A percentile compares a stretch with the other conserved stretches of the same genome.
phyloP scores from a whole-genome alignment of 495 filamentous ascomycete genomes.

The Neurospora sp. region DNA sequence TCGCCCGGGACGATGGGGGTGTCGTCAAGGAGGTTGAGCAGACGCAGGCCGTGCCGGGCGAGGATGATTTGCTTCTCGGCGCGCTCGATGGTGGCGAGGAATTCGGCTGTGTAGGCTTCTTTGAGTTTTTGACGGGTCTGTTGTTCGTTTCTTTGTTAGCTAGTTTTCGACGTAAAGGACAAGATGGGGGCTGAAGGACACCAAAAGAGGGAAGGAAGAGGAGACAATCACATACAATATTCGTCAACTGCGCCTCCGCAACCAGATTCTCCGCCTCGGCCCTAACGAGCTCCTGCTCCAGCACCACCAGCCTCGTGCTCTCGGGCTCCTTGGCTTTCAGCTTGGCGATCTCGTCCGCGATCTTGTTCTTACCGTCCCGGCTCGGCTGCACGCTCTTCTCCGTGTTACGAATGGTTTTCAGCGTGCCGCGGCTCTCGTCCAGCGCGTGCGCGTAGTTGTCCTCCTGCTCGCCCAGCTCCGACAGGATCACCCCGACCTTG shows the following conservation, averaged over 20 bases:
- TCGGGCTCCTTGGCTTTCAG: slow-evolving; percentile 83
- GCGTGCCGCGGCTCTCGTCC: slow-evolving; percentile 66
- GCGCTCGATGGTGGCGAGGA: slow-evolving; percentile 81
- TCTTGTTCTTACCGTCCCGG: slow-evolving; percentile 71
- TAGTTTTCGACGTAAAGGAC: neutral
- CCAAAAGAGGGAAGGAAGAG: neutral
- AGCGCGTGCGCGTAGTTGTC: slow-evolving; percentile 75
- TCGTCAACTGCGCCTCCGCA: slow-evolving; percentile 92
- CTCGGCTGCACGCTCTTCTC: slow-evolving; percentile 89
- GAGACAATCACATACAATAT: slow-evolving; percentile 51
- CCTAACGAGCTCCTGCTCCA: slow-evolving; percentile 93
- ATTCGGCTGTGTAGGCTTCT: slow-evolving; percentile 80
- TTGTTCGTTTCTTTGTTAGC: neutral
- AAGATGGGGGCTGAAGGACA: neutral
- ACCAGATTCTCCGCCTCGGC: slow-evolving; percentile 93
- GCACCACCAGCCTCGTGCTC: slow-evolving; percentile 59
- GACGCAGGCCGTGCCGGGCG: slow-evolving; percentile 74
- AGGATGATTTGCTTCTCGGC: slow-evolving; percentile 94
- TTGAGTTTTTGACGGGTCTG: slow-evolving; percentile 89
- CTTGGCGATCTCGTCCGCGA: slow-evolving; percentile 81
- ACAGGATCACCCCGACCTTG: slow-evolving; percentile 85
- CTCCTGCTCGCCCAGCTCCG: slow-evolving; percentile 88
- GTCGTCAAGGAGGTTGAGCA: slow-evolving; percentile 86
- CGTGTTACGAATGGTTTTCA: slow-evolving; percentile 89
- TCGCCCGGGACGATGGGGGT: slow-evolving; percentile 84